Conservation (phyloP, 1,284 basidiomycete genomes). For the Ustilago tritici region DNA sequence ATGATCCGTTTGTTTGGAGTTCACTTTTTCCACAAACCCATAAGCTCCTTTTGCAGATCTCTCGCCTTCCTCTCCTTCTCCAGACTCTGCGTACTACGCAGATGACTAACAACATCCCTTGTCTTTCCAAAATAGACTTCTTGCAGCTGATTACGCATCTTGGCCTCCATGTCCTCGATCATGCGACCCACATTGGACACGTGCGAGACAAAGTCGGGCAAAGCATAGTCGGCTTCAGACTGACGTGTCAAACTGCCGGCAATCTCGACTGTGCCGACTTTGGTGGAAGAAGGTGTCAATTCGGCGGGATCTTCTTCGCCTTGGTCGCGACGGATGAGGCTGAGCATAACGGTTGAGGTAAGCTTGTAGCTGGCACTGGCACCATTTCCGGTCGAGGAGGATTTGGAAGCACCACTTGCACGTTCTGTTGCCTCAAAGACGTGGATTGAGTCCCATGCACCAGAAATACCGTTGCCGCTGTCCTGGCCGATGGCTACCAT, state of each 20-base stretch:
- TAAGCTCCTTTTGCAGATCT: slow-evolving; percentile 91
- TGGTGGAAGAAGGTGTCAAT: slow-evolving; percentile 48
- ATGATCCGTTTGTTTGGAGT: neutral
- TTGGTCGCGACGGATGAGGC: slow-evolving; percentile 78
- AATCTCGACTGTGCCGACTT: slow-evolving; percentile 81
- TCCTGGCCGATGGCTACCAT: slow-evolving; percentile 43
- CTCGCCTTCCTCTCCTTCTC: slow-evolving; percentile 84
- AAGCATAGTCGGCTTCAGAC: slow-evolving; percentile 74
- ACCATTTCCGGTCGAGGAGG: slow-evolving; percentile 71
- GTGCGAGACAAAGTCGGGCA: slow-evolving; percentile 74
- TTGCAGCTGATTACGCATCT: slow-evolving; percentile 89
- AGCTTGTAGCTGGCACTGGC: slow-evolving; percentile 95
- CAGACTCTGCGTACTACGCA: slow-evolving; percentile 86
- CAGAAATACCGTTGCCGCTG: slow-evolving; percentile 69
- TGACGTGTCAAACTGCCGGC: slow-evolving; percentile 98
- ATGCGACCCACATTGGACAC: slow-evolving; percentile 91
- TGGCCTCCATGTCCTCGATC: slow-evolving; percentile 99
- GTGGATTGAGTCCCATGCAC: slow-evolving; percentile 98
- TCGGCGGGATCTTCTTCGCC: slow-evolving; percentile 67
- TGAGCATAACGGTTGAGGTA: slow-evolving; percentile 97
- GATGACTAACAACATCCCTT: slow-evolving; percentile 89
- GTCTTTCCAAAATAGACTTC: slow-evolving; percentile 97
- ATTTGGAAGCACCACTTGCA: slow-evolving; percentile 28
- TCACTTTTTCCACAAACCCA: slow-evolving; percentile 73
- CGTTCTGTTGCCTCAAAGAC: slow-evolving; percentile 94